Evolutionary conservation across 192 early-diverging fungal genomes (phyloP), one percentile per base, ranked within the genome.

Genomic region (Linnemannia elongata): DNA sequence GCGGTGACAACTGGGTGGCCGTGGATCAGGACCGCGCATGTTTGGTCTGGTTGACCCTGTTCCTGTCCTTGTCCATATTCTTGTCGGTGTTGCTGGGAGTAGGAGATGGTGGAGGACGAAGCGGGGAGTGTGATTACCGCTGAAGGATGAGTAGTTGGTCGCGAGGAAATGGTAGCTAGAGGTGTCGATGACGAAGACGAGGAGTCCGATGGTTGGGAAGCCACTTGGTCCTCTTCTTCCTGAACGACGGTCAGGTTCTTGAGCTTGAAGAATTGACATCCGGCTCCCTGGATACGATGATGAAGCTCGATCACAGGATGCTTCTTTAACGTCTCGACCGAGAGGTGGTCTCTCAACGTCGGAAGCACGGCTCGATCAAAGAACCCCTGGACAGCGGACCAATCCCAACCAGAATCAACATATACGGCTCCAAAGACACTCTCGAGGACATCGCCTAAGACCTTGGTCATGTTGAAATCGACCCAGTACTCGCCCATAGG

Each of bases 391-490:
- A 77, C 54, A 0, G 44, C 75, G 2, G 38, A 47, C 33, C 45
- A 80, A 63, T 86, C 70, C 83, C 95, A 96, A 0, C 90, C 91
- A 33, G 93, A 92, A 80, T 99, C 97, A 17, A 98, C 91, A 83
- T 93, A 96, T 1, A 97, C 87, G 7, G 97, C 97, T 27, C 97
- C 97, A 20, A 97, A 30, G 66, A 97, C 89, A 74, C 96, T 94
- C 87, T 99, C 97, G 24, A 97, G 89, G 0, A 97, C 86, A 88
- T 99, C 97, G 13, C 94, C 94, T 72, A 96, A 76, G 0, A 95
- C 94, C 78, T 99, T 99, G 45, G 97, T 97, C 6, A 96, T 92
- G n/a, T 92, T 90, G 30, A 95, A 85, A 24, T 93, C 84, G 57
- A 89, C 88, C 97, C 97, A 97, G 78, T 94, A 97, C 78, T 97